phyloP scores from a whole-genome alignment of 202 grass and related monocot genomes.

The Setaria viridis region DNA sequence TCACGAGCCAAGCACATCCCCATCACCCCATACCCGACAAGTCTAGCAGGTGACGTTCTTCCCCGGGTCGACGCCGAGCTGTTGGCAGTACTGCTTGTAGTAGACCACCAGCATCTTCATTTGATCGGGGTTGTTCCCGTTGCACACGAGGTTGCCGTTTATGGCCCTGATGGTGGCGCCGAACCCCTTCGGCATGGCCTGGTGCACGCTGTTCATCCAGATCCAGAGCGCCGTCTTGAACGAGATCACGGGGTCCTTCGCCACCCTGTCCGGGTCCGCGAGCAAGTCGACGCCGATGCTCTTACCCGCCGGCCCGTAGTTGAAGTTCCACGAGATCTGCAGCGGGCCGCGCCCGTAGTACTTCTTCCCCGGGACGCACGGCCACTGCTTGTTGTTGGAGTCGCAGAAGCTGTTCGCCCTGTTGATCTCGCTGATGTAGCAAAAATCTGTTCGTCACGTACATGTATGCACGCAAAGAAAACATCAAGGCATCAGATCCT shows the following conservation, averaged over 20 bases:
- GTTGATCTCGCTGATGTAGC: conserved; percentile 76
- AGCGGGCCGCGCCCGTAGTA: conserved; percentile 75
- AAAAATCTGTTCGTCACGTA: conserved; percentile 46
- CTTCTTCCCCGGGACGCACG: conserved; percentile 49
- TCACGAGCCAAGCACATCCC: background rate
- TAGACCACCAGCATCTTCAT: conserved; percentile 46
- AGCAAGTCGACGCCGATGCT: conserved; percentile 69
- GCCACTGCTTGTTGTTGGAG: conserved; percentile 18
- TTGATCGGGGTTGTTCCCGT: conserved; percentile 28
- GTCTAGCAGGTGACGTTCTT: conserved; percentile 44
- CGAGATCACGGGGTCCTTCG: conserved; percentile 51
- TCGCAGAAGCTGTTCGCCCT: conserved; percentile 57
- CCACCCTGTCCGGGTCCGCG: conserved; percentile 57
- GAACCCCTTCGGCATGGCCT: conserved; percentile 54
- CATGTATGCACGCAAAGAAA: background rate
- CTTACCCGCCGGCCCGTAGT: conserved; percentile 68
- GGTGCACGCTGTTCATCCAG: conserved; percentile 69
- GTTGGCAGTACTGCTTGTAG: conserved; percentile 61
- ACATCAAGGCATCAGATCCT: background rate
- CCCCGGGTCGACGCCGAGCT: conserved; percentile 65
- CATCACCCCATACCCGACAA: background rate
- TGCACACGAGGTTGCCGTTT: conserved; percentile 51
- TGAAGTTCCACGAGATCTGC: conserved; percentile 73
- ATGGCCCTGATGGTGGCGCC: conserved; percentile 60
- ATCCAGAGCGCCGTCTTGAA: conserved; percentile 72